phyloP scores from a whole-genome alignment of 2,329 filamentous ascomycete genomes.

The Purpureocillium takamizusanense region DNA sequence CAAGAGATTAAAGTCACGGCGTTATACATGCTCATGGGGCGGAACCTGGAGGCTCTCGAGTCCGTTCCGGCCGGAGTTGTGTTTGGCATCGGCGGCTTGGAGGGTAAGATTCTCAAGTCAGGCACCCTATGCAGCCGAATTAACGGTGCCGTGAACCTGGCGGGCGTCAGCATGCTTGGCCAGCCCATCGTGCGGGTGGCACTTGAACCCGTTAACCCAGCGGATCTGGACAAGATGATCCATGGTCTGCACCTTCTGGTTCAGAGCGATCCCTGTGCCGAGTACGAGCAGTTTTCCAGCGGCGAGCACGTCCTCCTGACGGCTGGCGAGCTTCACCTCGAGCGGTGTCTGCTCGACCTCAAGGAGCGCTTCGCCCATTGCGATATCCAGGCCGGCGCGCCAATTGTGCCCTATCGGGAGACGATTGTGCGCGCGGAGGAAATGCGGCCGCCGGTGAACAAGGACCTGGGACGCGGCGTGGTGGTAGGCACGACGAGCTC shows the following conservation, averaged over 20 bases:
- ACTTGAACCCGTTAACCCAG: conserved; percentile 84
- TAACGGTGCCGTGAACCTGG: conserved; percentile 81
- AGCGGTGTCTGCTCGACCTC: conserved; percentile 87
- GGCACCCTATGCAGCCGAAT: conserved; percentile 86
- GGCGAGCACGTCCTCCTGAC: conserved; percentile 94
- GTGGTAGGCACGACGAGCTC: conserved; percentile 70
- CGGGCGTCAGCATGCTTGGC: conserved; percentile 69
- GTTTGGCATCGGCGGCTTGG: conserved; percentile 88
- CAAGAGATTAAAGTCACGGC: conserved; percentile 78
- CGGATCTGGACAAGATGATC: conserved; percentile 92
- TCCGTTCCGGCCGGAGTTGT: conserved; percentile 89
- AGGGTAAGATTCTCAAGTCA: conserved; percentile 90
- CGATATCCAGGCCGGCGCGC: conserved; percentile 86
- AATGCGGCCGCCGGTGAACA: conserved; percentile 82
- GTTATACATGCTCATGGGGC: conserved; percentile 92
- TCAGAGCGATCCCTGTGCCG: conserved; percentile 89
- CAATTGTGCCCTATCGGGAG: conserved; percentile 93
- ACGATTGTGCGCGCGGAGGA: conserved; percentile 81
- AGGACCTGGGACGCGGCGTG: conserved; percentile 76
- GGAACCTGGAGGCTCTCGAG: conserved; percentile 71
- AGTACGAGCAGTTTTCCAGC: conserved; percentile 87
- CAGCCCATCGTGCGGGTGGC: conserved; percentile 94
- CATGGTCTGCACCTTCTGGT: conserved; percentile 77
- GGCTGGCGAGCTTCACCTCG: conserved; percentile 87
- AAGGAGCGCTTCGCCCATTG: conserved; percentile 88